A percentile compares a stretch with the other conserved stretches of the same genome.
These are phyloP conservation scores for Globisporangium cylindrosporum DNA, from an alignment of 352 stramenopile species.

Conservation along the genomic window DNA sequence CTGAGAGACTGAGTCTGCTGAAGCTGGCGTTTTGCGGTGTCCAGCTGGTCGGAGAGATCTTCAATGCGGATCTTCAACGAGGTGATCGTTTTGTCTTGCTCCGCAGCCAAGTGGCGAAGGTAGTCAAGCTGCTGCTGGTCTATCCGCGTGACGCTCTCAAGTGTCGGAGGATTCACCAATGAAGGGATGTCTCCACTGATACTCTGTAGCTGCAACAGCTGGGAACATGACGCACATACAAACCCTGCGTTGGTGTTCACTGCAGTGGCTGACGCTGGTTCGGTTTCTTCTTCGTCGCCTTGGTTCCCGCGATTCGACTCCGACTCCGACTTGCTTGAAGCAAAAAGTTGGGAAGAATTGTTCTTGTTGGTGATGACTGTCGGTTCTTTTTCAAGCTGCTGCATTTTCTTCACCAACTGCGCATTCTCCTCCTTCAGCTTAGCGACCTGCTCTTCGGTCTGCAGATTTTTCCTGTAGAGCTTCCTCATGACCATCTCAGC, in stretches of 20 bases:
- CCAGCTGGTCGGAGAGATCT: conserved; percentile 29
- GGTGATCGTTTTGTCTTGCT: conserved; percentile 51
- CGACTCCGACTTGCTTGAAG: neutral
- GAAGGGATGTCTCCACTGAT: neutral
- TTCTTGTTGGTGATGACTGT: conserved; percentile 7
- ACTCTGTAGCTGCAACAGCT: neutral
- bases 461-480: conserved; percentile 51
- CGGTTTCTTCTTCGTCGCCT: neutral
- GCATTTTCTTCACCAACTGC: conserved; percentile 18
- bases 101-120: conserved; percentile 39
- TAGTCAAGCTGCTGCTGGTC: conserved; percentile 46
- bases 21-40: conserved; percentile 5
- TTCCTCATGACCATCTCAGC: conserved; percentile 63
- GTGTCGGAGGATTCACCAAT: conserved; percentile 19
- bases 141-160: conserved; percentile 30
- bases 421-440: conserved; percentile 27
- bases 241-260: neutral
- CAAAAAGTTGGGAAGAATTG: neutral
- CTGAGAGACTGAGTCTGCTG: neutral
- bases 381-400: conserved; percentile 5
- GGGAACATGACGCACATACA: conserved; percentile 1
- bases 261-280: neutral
- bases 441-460: conserved; percentile 32
- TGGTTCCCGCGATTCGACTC: neutral
- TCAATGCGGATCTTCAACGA: conserved; percentile 44